Percentiles rank a stretch among this genome's conserved stretches.
Evolutionary conservation across 2,329 filamentous ascomycete species (phyloP).

Genomic region (Xylariaceae sp.): DNA sequence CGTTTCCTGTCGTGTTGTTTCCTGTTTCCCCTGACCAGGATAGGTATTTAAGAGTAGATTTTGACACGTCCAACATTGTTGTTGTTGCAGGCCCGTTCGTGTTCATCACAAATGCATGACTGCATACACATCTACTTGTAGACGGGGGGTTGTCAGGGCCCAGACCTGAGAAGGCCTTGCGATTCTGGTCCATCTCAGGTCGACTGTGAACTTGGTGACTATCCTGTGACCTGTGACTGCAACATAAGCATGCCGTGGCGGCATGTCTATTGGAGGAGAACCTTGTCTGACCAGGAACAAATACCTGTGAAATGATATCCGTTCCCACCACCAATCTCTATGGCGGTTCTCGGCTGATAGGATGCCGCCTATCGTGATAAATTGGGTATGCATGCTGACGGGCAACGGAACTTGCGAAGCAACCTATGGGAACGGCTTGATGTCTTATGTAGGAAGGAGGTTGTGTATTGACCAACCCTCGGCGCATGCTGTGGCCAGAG

Average conservation of each 20-base stretch:
- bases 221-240: constrained; percentile 17
- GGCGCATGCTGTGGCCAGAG: constrained; percentile 1
- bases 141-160: neutral
- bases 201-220: constrained; percentile 12
- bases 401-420: neutral
- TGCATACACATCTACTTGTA: neutral
- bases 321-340: constrained; percentile 9
- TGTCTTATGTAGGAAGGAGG: constrained; percentile 1
- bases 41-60: neutral
- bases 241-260: constrained; percentile 18
- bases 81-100: neutral
- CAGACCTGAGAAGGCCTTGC: constrained; percentile 3
- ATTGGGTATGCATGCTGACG: constrained; percentile 19
- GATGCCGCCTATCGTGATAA: constrained; percentile 17
- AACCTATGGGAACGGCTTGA: constrained; percentile 4
- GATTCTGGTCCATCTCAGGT: constrained; percentile 6
- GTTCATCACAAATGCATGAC: neutral
- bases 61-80: neutral
- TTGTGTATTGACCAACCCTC: neutral
- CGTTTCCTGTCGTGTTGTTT: neutral
- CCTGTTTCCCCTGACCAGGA: neutral
- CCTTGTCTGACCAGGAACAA: constrained; percentile 9
- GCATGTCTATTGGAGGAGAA: constrained; percentile 16
- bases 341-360: constrained; percentile 15
- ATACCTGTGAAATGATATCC: constrained; percentile 13